Evolutionary conservation across 805 yeast genomes (phyloP).

Genomic region (Kluyveromyces wickerhamii): DNA sequence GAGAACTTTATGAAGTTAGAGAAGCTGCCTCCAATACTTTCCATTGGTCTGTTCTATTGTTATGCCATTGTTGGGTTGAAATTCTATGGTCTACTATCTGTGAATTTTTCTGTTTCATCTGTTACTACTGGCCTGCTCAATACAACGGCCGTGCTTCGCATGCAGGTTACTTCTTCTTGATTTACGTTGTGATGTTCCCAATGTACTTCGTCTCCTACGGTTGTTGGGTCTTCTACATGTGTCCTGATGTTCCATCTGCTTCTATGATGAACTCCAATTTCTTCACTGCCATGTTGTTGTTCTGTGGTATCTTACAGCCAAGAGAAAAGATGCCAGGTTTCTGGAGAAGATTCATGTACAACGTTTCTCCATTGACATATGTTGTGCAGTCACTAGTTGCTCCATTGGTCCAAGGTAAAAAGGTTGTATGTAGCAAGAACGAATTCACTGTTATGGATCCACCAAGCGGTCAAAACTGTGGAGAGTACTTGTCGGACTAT

Average conservation of each 20-base stretch:
- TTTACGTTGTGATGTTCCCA: slow-evolving; percentile 42
- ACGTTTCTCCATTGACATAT: slow-evolving; percentile 41
- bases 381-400: slow-evolving; percentile 38
- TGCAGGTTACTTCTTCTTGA: slow-evolving; percentile 46
- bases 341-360: slow-evolving; percentile 40
- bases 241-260: slow-evolving; percentile 38
- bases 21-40: slow-evolving; percentile 68
- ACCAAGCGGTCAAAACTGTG: slow-evolving; percentile 44
- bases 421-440: slow-evolving; percentile 30
- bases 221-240: slow-evolving; percentile 39
- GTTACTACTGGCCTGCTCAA: slow-evolving; percentile 43
- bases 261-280: slow-evolving; percentile 38
- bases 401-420: slow-evolving; percentile 33
- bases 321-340: slow-evolving; percentile 37
- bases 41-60: slow-evolving; percentile 53
- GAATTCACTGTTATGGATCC: slow-evolving; percentile 36
- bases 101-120: slow-evolving; percentile 37
- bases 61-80: slow-evolving; percentile 38
- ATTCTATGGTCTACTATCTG: slow-evolving; percentile 38
- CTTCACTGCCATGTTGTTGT: slow-evolving; percentile 45
- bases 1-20: slow-evolving; percentile 62
- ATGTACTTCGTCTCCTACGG: slow-evolving; percentile 45
- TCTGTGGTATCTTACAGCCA: slow-evolving; percentile 48
- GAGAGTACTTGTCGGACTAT: slow-evolving; percentile 33
- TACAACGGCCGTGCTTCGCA: slow-evolving; percentile 37